Evolutionary conservation across 2,329 filamentous ascomycete genomes (phyloP).

Genomic region (Fusarium proliferatum): DNA sequence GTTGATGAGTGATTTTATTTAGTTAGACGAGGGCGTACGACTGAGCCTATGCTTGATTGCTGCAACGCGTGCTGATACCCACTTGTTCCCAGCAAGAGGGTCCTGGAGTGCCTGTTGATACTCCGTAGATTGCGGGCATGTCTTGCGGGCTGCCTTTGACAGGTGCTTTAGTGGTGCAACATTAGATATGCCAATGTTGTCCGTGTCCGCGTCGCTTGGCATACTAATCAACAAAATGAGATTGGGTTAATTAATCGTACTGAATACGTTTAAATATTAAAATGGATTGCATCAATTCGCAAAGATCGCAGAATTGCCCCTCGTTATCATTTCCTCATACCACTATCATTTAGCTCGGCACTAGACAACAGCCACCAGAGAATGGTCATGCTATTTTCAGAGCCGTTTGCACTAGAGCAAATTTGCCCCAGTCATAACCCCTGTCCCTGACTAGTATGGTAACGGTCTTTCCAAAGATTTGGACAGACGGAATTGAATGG

Average conservation of each 20-base stretch:
- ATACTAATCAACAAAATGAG: background rate
- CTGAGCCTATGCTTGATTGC: background rate
- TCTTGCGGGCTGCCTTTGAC: background rate
- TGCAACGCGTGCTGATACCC: background rate
- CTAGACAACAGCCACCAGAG: background rate
- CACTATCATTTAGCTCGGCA: slow-evolving; percentile 1
- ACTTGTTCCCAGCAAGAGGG: background rate
- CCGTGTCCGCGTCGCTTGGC: background rate
- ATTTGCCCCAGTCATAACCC: background rate
- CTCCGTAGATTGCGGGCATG: background rate
- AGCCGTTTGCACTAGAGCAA: background rate
- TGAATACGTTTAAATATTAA: background rate
- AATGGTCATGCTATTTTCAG: background rate
- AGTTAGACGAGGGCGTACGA: background rate
- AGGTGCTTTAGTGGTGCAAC: background rate
- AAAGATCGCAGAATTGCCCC: background rate
- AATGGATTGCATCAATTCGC: background rate
- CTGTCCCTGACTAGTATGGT: background rate
- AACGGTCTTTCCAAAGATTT: background rate
- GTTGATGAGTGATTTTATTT: slow-evolving; percentile 7
- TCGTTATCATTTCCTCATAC: background rate
- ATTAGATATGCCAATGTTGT: background rate
- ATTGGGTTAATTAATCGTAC: background rate
- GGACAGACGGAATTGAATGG: background rate
- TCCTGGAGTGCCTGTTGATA: background rate